A percentile compares a stretch with the other conserved stretches of the same genome.
These are phyloP conservation scores for Sonneratia alba DNA, from an alignment of 345 rosid species.

Conservation along the genomic window DNA sequence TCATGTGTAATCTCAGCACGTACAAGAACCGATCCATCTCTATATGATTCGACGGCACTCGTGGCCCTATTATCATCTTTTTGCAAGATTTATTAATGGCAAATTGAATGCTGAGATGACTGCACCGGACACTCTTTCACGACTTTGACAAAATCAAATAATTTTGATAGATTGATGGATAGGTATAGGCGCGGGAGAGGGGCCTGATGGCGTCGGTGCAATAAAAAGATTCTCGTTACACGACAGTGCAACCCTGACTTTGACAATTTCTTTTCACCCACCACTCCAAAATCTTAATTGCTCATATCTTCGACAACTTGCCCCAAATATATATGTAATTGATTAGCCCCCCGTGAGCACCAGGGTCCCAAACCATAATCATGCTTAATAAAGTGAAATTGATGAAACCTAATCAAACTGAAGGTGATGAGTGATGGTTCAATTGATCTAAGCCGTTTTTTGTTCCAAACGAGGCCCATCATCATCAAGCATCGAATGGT, in stretches of 20 bases:
- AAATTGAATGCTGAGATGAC: not conserved
- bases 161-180: not conserved
- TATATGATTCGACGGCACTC: not conserved
- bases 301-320: not conserved
- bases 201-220: not conserved
- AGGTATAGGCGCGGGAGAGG: not conserved
- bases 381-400: no score
- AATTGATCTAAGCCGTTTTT: not conserved
- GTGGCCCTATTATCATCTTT: not conserved
- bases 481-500: not conserved
- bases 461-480: not conserved
- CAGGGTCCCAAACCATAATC: no score
- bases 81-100: not conserved
- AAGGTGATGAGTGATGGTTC: not conserved
- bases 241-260: not conserved
- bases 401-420: no score
- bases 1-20: not conserved
- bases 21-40: not conserved
- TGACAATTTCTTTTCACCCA: not conserved
- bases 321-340: not conserved
- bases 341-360: no score
- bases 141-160: no score
- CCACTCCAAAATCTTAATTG: no score
- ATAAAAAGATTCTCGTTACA: not conserved
- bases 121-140: no score